Evolutionary conservation across 768 basidiomycete species (phyloP), one percentile per base, ranked within the genome.

Genomic region (Phylloporus rhodoxanthus): DNA sequence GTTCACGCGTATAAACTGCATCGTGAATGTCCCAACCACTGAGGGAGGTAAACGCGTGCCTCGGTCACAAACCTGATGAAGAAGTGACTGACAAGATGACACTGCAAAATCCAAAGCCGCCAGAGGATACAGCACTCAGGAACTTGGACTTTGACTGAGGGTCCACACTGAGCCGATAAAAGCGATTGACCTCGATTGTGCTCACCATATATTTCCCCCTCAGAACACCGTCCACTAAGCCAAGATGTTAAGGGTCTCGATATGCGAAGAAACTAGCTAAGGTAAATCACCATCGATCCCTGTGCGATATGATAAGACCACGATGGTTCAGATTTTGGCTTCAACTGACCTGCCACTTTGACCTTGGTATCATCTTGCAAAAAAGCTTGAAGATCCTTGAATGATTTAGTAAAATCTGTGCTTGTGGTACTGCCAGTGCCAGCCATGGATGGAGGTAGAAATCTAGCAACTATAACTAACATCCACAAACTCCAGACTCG

Each of bases 21-120:
- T 98, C 96, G 57, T 97, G 91, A 14, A 97, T 83, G 66, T 95
- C 90, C 94, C 91, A 92, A 42, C 87, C 89, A 53, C 85, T 91
- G 56, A 13, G 32, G 8, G 28, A 20, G 15, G 43, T 45, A 47
- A 51, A 47, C 38, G 57, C 34, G 29, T 42, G 25, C 13, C 4
- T 26, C 21, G 14, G 9, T 40, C 8, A 39, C 13, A 44, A 38
- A 36, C 8, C 8, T 0, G 2, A 43, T 30, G 43, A 39, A 36
- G 28, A 42, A 8, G 21, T n/a, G 5, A 72, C 85, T 59, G 52
- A 88, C 90, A 94, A 97, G 49, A 94, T 81, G 42, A 94, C 87
- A 58, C 87, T 90, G 71, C 91, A 95, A 71, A 94, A 96, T 5
- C 91, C 91, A 64, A 96, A 95, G 0, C 91, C 91, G 54, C 84